Evolutionary conservation across 331 rosid species (phyloP).

Genomic region (Ulmus americana): DNA sequence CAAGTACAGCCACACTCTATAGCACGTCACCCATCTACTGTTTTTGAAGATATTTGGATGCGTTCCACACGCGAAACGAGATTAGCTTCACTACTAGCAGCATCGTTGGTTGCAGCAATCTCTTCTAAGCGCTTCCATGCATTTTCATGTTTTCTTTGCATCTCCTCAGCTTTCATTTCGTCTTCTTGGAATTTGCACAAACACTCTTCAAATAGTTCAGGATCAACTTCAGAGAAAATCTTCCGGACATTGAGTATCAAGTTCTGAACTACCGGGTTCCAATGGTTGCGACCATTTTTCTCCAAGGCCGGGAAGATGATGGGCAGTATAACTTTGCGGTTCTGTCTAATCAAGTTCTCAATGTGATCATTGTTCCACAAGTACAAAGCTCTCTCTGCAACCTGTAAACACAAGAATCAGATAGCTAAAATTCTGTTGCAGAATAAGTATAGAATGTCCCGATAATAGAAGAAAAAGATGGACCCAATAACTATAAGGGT

Average conservation of each 20-base stretch:
- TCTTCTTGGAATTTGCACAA: conserved; percentile 29
- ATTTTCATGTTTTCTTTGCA: conserved; percentile 23
- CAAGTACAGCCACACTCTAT: conserved; percentile 9
- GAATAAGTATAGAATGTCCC: background rate
- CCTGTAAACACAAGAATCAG: conserved; percentile 29
- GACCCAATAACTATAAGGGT: too few relatives aligned
- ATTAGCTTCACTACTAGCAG: conserved; percentile 19
- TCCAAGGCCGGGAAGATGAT: conserved; percentile 46
- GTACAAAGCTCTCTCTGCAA: conserved; percentile 48
- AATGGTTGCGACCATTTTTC: conserved; percentile 33
- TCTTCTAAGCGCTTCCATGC: conserved; percentile 41
- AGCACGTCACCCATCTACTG: conserved; percentile 15
- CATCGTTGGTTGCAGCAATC: conserved; percentile 25
- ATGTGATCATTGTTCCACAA: conserved; percentile 46
- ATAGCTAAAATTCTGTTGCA: conserved; percentile 15
- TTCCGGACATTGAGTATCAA: conserved; percentile 35
- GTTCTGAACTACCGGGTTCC: conserved; percentile 46
- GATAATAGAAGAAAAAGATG: background rate
- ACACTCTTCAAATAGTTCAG: conserved; percentile 41
- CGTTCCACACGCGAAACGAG: conserved; percentile 1
- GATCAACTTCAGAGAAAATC: conserved; percentile 36
- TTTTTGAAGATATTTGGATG: conserved; percentile 7
- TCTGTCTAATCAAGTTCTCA: conserved; percentile 35
- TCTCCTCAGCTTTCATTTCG: conserved; percentile 30
- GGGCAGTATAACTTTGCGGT: conserved; percentile 35